Conservation (phyloP, 805 yeast species). For the Candida namnaoensis region DNA sequence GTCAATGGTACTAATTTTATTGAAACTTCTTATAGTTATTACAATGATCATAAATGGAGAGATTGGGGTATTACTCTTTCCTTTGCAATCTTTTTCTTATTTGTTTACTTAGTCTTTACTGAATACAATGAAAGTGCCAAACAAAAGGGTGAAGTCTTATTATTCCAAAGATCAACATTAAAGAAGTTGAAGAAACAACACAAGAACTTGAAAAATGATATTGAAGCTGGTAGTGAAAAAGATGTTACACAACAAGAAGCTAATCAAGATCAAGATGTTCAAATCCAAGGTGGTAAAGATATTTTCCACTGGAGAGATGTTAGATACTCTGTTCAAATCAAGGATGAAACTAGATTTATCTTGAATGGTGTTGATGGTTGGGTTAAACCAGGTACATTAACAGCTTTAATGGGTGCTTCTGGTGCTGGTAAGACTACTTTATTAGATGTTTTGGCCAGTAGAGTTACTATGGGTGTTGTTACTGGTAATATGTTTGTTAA, state of each 20-base stretch:
- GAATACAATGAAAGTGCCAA: constrained; percentile 44
- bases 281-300: constrained; percentile 29
- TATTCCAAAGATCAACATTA: constrained; percentile 37
- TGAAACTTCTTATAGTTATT: constrained; percentile 30
- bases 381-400: constrained; percentile 74
- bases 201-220: constrained; percentile 12
- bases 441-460: constrained; percentile 62
- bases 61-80: constrained; percentile 51
- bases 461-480: constrained; percentile 62
- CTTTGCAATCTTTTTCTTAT: constrained; percentile 42
- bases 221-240: constrained; percentile 10
- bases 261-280: constrained; percentile 18
- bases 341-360: constrained; percentile 48
- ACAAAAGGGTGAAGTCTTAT: constrained; percentile 55
- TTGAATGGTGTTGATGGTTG: constrained; percentile 54
- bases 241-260: constrained; percentile 9
- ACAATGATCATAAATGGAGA: constrained; percentile 46
- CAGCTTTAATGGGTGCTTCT: constrained; percentile 80
- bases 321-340: constrained; percentile 55
- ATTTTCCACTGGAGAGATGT: constrained; percentile 70
- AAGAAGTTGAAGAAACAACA: constrained; percentile 25
- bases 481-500: constrained; percentile 69
- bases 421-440: constrained; percentile 85
- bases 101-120: constrained; percentile 35
- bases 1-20: constrained; percentile 43